Evolutionary conservation across 148 eudicot species (phyloP).

Genomic region (Vaccinium corymbosum): DNA sequence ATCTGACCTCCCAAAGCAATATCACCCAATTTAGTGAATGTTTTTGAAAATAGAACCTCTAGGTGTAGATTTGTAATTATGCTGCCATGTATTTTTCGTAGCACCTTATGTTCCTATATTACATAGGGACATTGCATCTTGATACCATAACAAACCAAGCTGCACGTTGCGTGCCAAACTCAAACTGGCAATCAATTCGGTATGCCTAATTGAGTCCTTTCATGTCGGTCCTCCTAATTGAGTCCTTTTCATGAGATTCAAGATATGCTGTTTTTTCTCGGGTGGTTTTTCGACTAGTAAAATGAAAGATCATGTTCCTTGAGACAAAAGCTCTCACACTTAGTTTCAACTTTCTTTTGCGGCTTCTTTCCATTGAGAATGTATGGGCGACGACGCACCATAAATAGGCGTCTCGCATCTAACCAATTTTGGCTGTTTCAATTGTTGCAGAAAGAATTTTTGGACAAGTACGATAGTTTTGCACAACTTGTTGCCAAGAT

Average conservation of each 20-base stretch:
- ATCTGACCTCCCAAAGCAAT: not conserved
- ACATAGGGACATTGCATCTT: too few relatives aligned
- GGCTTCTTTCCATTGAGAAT: not conserved
- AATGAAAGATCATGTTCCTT: not conserved
- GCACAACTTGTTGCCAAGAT: conserved; percentile 81
- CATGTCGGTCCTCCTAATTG: too few relatives aligned
- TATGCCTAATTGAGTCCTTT: too few relatives aligned
- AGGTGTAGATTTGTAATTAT: not conserved
- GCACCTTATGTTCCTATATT: not conserved
- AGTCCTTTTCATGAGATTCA: too few relatives aligned
- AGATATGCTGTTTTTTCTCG: not conserved
- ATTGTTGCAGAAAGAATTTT: conserved; percentile 75
- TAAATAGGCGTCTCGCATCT: not conserved
- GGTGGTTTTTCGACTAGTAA: not conserved
- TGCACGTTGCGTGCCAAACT: too few relatives aligned
- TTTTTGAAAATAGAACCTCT: not conserved
- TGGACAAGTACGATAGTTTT: conserved; percentile 90
- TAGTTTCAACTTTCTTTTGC: not conserved
- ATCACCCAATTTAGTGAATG: not conserved
- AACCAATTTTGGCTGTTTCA: not conserved
- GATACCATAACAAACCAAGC: too few relatives aligned
- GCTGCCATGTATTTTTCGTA: not conserved
- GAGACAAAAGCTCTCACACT: not conserved
- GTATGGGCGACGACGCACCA: not conserved
- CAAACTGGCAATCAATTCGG: too few relatives aligned